These are phyloP conservation scores for Botrytis paeoniae DNA, from an alignment of 2,329 filamentous ascomycete genomes.

Conservation along the genomic window DNA sequence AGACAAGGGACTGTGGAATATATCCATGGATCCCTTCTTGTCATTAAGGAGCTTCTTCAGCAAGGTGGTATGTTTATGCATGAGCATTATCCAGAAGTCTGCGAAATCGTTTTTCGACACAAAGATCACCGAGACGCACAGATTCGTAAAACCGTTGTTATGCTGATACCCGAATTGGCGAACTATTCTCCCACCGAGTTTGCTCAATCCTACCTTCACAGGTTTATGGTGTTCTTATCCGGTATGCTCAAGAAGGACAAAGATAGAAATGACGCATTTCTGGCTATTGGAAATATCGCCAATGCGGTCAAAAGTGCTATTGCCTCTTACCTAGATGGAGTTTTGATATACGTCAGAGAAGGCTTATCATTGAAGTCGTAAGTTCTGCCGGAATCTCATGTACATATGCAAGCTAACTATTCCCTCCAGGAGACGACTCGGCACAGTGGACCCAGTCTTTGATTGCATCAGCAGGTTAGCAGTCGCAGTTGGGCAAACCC, in stretches of 20 bases:
- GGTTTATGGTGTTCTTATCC: constrained; percentile 95
- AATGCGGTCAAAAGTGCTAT: constrained; percentile 96
- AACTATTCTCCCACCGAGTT: constrained; percentile 92
- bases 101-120: constrained; percentile 86
- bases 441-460: constrained; percentile 73
- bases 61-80: constrained; percentile 99
- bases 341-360: constrained; percentile 89
- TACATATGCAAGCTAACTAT: constrained; percentile 32
- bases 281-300: constrained; percentile 93
- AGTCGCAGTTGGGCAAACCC: constrained; percentile 88
- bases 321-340: constrained; percentile 89
- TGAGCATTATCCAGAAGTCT: constrained; percentile 85
- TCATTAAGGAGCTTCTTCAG: constrained; percentile 86
- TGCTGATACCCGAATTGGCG: constrained; percentile 87
- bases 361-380: constrained; percentile 77
- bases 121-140: constrained; percentile 89
- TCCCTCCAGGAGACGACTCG: constrained; percentile 40
- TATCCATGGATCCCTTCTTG: constrained; percentile 89
- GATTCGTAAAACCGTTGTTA: constrained; percentile 84
- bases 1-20: constrained; percentile 78
- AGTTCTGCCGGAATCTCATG: constrained; percentile 29
- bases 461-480: constrained; percentile 97
- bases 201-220: constrained; percentile 80
- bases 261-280: constrained; percentile 88
- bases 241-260: constrained; percentile 93